Percentiles rank a stretch among this genome's conserved stretches.
Conservation (phyloP, 2,329 filamentous ascomycete genomes). For the Scolecobasidium constrictum region DNA sequence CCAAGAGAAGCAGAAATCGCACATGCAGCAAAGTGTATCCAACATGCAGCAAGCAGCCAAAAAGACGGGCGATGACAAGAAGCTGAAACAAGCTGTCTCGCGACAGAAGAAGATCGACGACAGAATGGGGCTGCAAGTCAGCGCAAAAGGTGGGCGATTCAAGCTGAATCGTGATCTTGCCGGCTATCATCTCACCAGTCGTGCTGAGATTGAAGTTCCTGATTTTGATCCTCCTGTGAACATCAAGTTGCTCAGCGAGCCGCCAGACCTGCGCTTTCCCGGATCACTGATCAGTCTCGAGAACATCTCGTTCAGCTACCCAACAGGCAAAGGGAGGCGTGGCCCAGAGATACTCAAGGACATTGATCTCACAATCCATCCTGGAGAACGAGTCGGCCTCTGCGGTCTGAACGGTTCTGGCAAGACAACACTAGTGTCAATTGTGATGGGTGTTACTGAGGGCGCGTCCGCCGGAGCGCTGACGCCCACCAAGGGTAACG, state of each 20-base stretch:
- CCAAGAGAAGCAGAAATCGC: slow-evolving; percentile 67
- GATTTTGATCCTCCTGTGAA: slow-evolving; percentile 45
- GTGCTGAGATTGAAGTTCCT: slow-evolving; percentile 63
- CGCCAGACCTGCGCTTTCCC: slow-evolving; percentile 62
- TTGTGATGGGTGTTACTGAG: slow-evolving; percentile 48
- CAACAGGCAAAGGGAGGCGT: slow-evolving; percentile 19
- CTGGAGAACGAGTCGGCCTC: slow-evolving; percentile 64
- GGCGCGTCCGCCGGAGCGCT: slow-evolving; percentile 13
- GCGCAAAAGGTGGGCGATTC: slow-evolving; percentile 60
- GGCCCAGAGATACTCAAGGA: slow-evolving; percentile 44
- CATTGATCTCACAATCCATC: slow-evolving; percentile 57
- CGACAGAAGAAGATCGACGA: slow-evolving; percentile 78
- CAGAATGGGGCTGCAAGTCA: slow-evolving; percentile 66
- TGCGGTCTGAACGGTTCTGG: slow-evolving; percentile 72
- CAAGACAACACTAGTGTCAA: slow-evolving; percentile 66
- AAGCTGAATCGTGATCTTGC: slow-evolving; percentile 66
- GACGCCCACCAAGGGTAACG: slow-evolving; percentile 48
- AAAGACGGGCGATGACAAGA: slow-evolving; percentile 72
- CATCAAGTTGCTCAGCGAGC: slow-evolving; percentile 47
- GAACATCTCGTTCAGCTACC: slow-evolving; percentile 55
- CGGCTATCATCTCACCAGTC: slow-evolving; percentile 48
- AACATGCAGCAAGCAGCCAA: slow-evolving; percentile 66
- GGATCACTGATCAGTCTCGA: slow-evolving; percentile 65
- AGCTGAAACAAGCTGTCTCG: slow-evolving; percentile 74
- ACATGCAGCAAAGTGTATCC: slow-evolving; percentile 68